These are phyloP conservation scores for Artemisia tridentata DNA, from an alignment of 129 eudicot species.

Conservation along the genomic window DNA sequence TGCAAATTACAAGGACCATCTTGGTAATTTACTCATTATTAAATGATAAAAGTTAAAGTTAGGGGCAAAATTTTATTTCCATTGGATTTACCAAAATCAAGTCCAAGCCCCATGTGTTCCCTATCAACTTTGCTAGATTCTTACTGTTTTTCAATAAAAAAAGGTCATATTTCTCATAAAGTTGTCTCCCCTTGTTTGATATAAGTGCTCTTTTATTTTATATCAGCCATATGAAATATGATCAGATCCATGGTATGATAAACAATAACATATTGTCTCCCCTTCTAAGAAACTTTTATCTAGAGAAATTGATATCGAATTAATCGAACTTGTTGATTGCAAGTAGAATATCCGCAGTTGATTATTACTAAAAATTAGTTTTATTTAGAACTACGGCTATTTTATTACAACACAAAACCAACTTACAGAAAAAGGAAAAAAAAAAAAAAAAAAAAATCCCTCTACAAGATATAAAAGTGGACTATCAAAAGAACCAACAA, in stretches of 20 bases:
- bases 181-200: slow-evolving; percentile 21
- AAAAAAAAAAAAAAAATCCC: too few species aligned
- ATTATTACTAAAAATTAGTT: too few species aligned
- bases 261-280: neutral
- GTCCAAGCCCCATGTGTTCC: slow-evolving; percentile 31
- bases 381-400: too few species aligned
- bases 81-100: slow-evolving; percentile 16
- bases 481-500: too few species aligned
- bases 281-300: neutral
- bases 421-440: too few species aligned
- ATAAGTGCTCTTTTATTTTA: neutral
- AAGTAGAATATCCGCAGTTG: too few species aligned
- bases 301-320: neutral
- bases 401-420: too few species aligned
- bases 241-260: neutral
- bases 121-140: slow-evolving; percentile 33
- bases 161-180: slow-evolving; percentile 24
- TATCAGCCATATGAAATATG: neutral
- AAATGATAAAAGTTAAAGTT: slow-evolving; percentile 31
- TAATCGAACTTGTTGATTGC: too few species aligned
- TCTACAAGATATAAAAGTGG: too few species aligned
- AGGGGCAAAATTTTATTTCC: slow-evolving; percentile 7
- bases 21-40: too few species aligned
- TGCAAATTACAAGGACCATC: too few species aligned
- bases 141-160: slow-evolving; percentile 30